Base-by-base conservation (phyloP, 2,329 filamentous ascomycete species). In the Curvularia lunata region DNA sequence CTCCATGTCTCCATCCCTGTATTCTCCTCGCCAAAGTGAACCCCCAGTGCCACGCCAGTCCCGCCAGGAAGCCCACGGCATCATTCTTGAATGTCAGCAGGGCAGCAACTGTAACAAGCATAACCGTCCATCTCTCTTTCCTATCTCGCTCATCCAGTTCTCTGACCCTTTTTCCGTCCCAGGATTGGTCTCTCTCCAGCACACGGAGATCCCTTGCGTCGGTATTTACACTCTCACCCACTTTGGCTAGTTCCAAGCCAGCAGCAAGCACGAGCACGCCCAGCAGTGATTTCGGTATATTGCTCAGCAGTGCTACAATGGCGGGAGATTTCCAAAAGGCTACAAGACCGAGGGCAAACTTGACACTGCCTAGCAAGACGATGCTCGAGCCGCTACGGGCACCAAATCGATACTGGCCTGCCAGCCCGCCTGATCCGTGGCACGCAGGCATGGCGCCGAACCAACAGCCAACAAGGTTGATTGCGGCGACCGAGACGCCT, bases 371-470 rank as follows among this genome's bases (percentile, higher is more conserved):
- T 0, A 98, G 85, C 23, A 96, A 73, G 52, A 97, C 86, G 60
- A 97, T 84, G 66, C 89, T 92, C 0, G 91, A 87, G 9, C 94
- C 94, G 58, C 91, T 96, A 47, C 94, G 88, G 4, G 94, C 93
- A 0, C 94, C 94, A 66, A 98, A 98, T 4, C 92, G 87, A 75
- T 92, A 91, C 74, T 98, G 94, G 0, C 90, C 95, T 5, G 95
- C 95, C 0, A 98, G 81, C 0, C 94, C 94, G 2, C 94, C 94
- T 0, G 92, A 92, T 5, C 94, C 94, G 73, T 98, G 95, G 72
- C 95, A 98, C 4, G 95, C 88, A 3, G 94, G 95, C 95, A 97
- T 98, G 5, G 90, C 90, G 47, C 93, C 93, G 69, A 97, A 96
- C 91, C 91, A 96, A 69, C 91, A 93, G 16, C 90, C 90, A 1